Percentiles rank a stretch among this genome's conserved stretches.
Evolutionary conservation across 176 grass and related monocot genomes (phyloP).

Genomic region (Raddia distichophylla): DNA sequence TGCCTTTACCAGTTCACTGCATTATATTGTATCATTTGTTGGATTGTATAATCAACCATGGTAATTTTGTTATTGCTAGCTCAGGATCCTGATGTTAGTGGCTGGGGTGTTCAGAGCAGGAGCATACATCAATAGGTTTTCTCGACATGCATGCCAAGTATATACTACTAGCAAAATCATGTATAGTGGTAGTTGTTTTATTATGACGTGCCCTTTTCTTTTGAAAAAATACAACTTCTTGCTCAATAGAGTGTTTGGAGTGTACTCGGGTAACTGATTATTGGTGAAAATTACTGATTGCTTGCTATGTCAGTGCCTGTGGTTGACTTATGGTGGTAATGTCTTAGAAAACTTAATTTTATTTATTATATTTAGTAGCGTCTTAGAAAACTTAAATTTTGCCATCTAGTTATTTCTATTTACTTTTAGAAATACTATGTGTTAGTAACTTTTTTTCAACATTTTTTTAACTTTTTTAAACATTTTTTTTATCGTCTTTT

Average conservation of each 20-base stretch:
- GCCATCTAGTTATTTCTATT: not conserved
- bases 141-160: constrained; percentile 36
- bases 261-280: not conserved
- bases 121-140: constrained; percentile 35
- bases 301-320: not conserved
- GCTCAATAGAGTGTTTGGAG: not conserved
- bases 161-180: constrained; percentile 22
- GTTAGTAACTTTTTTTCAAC: not conserved
- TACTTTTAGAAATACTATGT: not conserved
- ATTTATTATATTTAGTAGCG: not conserved
- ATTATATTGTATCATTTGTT: constrained; percentile 10
- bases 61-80: constrained; percentile 31
- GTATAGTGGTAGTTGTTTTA: not conserved
- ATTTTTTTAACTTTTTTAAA: not conserved
- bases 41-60: constrained; percentile 18
- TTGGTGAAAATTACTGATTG: not conserved
- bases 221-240: not conserved
- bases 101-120: constrained; percentile 47
- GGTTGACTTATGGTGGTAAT: not conserved
- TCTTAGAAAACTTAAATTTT: not conserved
- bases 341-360: not conserved
- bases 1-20: not conserved
- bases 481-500: constrained; percentile 1
- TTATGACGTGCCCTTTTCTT: constrained; percentile 8
- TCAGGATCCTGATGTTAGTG: constrained; percentile 52